These are phyloP conservation scores for Xylariaceae sp. DNA, from an alignment of 2,329 filamentous ascomycete species.

Conservation along the genomic window DNA sequence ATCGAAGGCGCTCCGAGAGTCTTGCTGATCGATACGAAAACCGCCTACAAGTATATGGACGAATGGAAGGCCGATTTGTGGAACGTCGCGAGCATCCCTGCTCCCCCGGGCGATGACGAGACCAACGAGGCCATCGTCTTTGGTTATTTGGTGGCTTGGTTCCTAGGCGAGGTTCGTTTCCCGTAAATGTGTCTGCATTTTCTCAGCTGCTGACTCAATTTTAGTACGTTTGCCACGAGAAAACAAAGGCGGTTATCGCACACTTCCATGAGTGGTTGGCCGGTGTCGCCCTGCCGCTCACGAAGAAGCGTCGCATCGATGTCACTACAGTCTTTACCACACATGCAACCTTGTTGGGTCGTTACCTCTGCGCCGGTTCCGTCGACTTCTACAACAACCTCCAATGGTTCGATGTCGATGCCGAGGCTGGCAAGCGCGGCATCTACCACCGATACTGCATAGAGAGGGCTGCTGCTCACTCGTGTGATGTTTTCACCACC, in stretches of 20 bases:
- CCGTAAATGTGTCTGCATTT: not conserved
- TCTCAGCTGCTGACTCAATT: conserved; percentile 3
- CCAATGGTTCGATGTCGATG: conserved; percentile 93
- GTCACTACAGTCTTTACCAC: conserved; percentile 98
- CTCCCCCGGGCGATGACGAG: conserved; percentile 84
- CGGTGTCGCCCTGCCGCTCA: conserved; percentile 85
- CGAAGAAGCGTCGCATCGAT: conserved; percentile 92
- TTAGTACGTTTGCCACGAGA: conserved; percentile 91
- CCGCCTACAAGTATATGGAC: conserved; percentile 83
- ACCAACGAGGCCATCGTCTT: conserved; percentile 98
- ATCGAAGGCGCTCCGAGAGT: conserved; percentile 95
- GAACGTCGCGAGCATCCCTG: conserved; percentile 90
- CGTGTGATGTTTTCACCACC: conserved; percentile 95
- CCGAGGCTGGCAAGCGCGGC: conserved; percentile 93
- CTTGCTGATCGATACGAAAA: conserved; percentile 90
- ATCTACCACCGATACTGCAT: conserved; percentile 99
- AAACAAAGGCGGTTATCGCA: conserved; percentile 85
- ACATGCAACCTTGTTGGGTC: conserved; percentile 88
- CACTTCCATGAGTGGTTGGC: conserved; percentile 99
- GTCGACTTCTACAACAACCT: conserved; percentile 99
- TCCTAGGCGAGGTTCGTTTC: conserved; percentile 80
- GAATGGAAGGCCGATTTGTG: conserved; percentile 98
- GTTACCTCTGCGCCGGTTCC: conserved; percentile 94
- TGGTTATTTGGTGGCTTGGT: conserved; percentile 96
- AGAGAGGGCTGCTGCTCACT: conserved; percentile 86